Conservation (phyloP, 2,329 filamentous ascomycete species). For the Didymella pinodella region DNA sequence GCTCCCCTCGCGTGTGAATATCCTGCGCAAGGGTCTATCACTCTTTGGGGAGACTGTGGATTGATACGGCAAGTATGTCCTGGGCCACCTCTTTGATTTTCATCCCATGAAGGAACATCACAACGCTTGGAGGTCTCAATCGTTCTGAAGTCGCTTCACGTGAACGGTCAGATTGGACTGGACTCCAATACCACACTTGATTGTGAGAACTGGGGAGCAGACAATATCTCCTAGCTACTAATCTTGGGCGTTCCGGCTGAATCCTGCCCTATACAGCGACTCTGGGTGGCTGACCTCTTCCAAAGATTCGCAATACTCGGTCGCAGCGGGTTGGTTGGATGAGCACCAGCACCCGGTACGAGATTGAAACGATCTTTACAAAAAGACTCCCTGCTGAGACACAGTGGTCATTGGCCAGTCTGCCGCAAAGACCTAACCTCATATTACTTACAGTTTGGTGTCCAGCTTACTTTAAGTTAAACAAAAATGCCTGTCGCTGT, state of each 20-base stretch:
- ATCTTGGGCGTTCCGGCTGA: no score
- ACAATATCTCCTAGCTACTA: no score
- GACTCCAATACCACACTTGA: no score
- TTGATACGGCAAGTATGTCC: not conserved
- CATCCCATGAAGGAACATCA: no score
- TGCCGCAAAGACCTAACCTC: not conserved
- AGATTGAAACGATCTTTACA: not conserved
- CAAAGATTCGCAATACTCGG: not conserved
- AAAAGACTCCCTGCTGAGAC: not conserved
- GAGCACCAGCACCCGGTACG: not conserved
- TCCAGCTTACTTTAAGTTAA: not conserved
- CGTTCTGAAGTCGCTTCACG: no score
- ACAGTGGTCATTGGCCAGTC: not conserved
- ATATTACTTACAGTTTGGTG: not conserved
- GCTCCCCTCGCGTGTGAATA: not conserved
- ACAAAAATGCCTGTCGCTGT: not conserved
- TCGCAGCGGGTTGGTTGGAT: not conserved
- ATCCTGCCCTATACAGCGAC: not conserved
- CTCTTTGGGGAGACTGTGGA: not conserved
- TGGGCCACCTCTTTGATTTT: no score
- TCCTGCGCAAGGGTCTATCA: no score
- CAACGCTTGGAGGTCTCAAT: no score
- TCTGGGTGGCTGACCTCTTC: not conserved
- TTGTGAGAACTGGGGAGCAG: no score
- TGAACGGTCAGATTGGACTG: no score